Base-by-base conservation (phyloP, 305 asterid genomes). In the Coffea humblotiana region DNA sequence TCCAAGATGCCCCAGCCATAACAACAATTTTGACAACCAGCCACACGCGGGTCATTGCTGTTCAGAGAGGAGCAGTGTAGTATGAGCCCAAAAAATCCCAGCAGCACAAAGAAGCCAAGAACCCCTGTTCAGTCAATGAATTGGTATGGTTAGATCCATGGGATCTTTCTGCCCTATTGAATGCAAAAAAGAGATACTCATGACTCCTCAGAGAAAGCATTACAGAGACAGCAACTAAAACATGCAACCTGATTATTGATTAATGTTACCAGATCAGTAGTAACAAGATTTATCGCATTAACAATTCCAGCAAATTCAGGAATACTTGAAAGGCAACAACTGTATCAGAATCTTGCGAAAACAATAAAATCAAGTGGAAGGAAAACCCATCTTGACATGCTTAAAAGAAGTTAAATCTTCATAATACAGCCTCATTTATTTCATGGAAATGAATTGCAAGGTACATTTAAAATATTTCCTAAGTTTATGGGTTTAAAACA, bases 1-100 rank as follows among this genome's bases (percentile, higher is more conserved):
- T 90, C 92, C 88, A 86, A 83, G 67, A 87, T 83, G 73, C 91
- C 93, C 89, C 91, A 88, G 10, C 91, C 93, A 78, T 82, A 86
- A 77, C 90, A 84, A 71, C 90, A 88, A 71, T 85, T 85, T 78
- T 88, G 90, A 84, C 92, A 87, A 51, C 93, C 91, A 84, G 89
- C 93, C 67, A 87, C 82, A 40, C 87, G 82, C 48, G 87, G 92
- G 80, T 87, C 91, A 72, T 83, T 84, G 76, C 56, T 81, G 71
- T 79, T 83, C 45, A 88, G 84, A 82, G 93, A 71, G 71, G 87
- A 83, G 78, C 88, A 90, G 52, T 88, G 90, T 35, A 88, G 61
- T 78, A 88, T 79, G 67, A 88, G 83, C 79, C 93, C 92, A 4
- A 83, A 71, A 78, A 88, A 73, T 27, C 92, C 93, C 68, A 88